Percentiles rank a stretch among this genome's conserved stretches.
Conservation (phyloP, 257 asterid species). For the Thymus quinquecostatus region DNA sequence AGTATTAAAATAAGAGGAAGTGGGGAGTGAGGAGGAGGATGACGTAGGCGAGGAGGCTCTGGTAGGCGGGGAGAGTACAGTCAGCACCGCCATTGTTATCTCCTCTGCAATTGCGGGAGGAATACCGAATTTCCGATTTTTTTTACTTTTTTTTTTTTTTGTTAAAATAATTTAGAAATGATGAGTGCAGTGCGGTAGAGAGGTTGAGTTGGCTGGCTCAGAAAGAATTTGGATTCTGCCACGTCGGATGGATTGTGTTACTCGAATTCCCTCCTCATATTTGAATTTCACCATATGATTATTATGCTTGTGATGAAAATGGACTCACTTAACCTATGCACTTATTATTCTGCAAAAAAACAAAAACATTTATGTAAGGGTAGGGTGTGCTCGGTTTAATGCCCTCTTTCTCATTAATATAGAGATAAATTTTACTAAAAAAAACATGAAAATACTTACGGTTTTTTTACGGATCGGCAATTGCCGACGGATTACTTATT, state of each 20-base stretch:
- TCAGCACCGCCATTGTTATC: slow-evolving; percentile 72
- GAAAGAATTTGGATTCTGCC: slow-evolving; percentile 31
- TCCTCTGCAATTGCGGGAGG: slow-evolving; percentile 36
- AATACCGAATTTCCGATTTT: not conserved
- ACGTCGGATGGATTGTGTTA: slow-evolving; percentile 19
- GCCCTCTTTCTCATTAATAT: no score
- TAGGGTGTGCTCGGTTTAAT: no score
- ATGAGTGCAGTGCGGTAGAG: not conserved
- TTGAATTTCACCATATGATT: no score
- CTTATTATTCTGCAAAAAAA: no score
- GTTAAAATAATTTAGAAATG: not conserved
- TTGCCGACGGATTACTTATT: no score
- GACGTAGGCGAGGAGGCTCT: slow-evolving; percentile 44
- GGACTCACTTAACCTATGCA: no score
- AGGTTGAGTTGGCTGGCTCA: slow-evolving; percentile 35
- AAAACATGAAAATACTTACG: no score
- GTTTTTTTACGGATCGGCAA: no score
- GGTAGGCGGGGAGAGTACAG: slow-evolving; percentile 55
- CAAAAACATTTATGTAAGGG: no score
- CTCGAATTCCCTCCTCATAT: slow-evolving; percentile 21
- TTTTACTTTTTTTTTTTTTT: no score
- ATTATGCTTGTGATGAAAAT: no score
- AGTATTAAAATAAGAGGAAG: slow-evolving; percentile 33
- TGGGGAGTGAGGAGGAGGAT: slow-evolving; percentile 39
- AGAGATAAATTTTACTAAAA: no score